Conservation (phyloP, 495 filamentous ascomycete genomes). For the Neurospora sp. region DNA sequence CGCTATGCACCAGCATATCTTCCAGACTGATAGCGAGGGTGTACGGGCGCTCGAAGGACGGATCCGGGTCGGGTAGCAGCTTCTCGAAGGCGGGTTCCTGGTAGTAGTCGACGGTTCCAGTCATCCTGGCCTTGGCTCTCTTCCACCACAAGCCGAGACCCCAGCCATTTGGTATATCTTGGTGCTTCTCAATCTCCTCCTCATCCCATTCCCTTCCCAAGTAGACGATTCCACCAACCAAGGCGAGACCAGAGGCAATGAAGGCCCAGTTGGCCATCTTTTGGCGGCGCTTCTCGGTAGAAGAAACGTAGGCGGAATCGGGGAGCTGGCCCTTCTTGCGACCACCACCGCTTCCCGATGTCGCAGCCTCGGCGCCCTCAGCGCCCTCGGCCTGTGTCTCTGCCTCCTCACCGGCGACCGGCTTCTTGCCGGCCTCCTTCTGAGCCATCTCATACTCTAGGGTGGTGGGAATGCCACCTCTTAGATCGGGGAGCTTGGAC, state of each 20-base stretch:
- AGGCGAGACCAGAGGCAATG: constrained; percentile 33
- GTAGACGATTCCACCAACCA: constrained; percentile 39
- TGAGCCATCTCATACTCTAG: constrained; percentile 56
- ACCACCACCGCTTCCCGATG: constrained; percentile 37
- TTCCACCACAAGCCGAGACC: constrained; percentile 58
- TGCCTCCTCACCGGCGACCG: neutral
- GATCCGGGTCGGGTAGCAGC: constrained; percentile 81
- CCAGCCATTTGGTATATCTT: constrained; percentile 59
- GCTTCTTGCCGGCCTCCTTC: neutral
- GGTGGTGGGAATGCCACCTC: constrained; percentile 84
- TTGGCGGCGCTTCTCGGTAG: constrained; percentile 68
- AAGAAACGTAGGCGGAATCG: constrained; percentile 82
- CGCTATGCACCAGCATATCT: constrained; percentile 85
- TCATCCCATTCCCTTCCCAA: constrained; percentile 78
- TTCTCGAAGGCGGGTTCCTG: constrained; percentile 93
- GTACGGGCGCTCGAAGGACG: constrained; percentile 73
- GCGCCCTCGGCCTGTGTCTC: neutral
- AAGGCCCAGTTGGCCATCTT: constrained; percentile 52
- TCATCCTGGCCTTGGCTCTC: constrained; percentile 62
- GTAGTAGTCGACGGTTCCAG: constrained; percentile 76
- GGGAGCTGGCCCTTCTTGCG: constrained; percentile 53
- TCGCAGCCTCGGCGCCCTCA: constrained; percentile 33
- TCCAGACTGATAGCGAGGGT: constrained; percentile 88
- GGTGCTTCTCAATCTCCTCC: constrained; percentile 57
- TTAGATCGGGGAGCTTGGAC: constrained; percentile 72